Conservation (phyloP, 2,329 filamentous ascomycete species). For the Hypoxylon sp. region DNA sequence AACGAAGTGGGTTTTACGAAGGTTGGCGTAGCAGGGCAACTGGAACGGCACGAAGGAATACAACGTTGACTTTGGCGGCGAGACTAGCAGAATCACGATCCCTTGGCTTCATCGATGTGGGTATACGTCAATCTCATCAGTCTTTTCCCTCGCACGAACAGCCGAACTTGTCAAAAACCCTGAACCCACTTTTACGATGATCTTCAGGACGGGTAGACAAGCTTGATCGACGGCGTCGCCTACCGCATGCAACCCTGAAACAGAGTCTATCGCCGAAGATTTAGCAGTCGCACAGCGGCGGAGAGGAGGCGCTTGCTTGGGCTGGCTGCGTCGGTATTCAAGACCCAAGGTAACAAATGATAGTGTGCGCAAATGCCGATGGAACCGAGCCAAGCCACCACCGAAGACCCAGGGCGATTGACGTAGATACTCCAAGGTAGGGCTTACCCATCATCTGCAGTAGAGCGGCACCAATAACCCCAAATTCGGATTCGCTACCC, state of each 20-base stretch:
- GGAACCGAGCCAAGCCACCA: constrained; percentile 44
- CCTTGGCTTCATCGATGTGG: constrained; percentile 37
- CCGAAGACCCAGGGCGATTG: constrained; percentile 33
- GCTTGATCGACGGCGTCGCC: constrained; percentile 38
- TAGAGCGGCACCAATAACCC: constrained; percentile 39
- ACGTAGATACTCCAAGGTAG: constrained; percentile 43
- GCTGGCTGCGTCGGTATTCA: constrained; percentile 11
- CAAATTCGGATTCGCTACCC: constrained; percentile 44
- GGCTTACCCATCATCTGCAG: constrained; percentile 45
- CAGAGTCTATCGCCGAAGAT: constrained; percentile 32
- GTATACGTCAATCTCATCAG: constrained; percentile 29
- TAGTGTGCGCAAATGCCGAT: constrained; percentile 43
- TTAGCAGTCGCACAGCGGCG: constrained; percentile 31
- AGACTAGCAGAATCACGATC: constrained; percentile 35
- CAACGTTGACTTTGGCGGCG: constrained; percentile 43
- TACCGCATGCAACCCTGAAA: constrained; percentile 41
- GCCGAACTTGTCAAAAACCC: constrained; percentile 33
- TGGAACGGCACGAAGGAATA: constrained; percentile 41
- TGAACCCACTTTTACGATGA: constrained; percentile 40
- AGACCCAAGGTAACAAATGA: constrained; percentile 32
- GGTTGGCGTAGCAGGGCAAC: constrained; percentile 37
- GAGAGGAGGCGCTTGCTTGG: constrained; percentile 24
- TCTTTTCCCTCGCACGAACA: constrained; percentile 24
- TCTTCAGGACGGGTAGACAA: constrained; percentile 39
- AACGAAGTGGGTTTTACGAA: constrained; percentile 41